Percentiles rank a stretch among this genome's conserved stretches.
phyloP scores from a whole-genome alignment of 257 asterid species.

The Scutellaria galericulata region DNA sequence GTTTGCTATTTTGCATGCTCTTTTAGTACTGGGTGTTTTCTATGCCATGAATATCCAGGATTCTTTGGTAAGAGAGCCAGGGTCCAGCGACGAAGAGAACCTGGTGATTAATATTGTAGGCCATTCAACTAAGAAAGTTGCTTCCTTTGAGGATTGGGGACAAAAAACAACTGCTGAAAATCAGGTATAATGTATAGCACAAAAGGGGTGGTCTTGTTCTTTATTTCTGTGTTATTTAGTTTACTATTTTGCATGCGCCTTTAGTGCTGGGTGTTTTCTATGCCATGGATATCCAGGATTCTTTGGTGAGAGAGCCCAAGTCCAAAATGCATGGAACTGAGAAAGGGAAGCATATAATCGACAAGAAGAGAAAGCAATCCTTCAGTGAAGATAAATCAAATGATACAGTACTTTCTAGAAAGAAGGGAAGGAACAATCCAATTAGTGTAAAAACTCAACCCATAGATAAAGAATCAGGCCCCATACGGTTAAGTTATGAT shows the following conservation, averaged over 20 bases:
- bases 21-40: background rate
- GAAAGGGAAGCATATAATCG: conserved; percentile 37
- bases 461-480: conserved; percentile 33
- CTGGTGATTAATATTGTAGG: conserved; percentile 69
- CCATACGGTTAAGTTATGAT: conserved; percentile 31
- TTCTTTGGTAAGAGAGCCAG: no score
- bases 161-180: conserved; percentile 37
- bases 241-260: conserved; percentile 11
- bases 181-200: conserved; percentile 47
- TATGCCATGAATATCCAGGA: background rate
- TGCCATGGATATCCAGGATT: conserved; percentile 41
- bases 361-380: conserved; percentile 60
- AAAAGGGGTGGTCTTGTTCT: background rate
- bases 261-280: conserved; percentile 7
- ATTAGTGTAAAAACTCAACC: conserved; percentile 33
- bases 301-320: conserved; percentile 32
- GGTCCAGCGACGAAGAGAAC: conserved; percentile 63
- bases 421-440: conserved; percentile 39
- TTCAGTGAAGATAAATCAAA: conserved; percentile 34
- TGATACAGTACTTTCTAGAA: conserved; percentile 20
- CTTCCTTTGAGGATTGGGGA: conserved; percentile 43
- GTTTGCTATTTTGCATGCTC: conserved; percentile 16
- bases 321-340: conserved; percentile 37
- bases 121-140: conserved; percentile 40
- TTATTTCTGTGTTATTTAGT: background rate